Evolutionary conservation across 1,284 basidiomycete species (phyloP).

Genomic region (Leccinum cinnamomeum): DNA sequence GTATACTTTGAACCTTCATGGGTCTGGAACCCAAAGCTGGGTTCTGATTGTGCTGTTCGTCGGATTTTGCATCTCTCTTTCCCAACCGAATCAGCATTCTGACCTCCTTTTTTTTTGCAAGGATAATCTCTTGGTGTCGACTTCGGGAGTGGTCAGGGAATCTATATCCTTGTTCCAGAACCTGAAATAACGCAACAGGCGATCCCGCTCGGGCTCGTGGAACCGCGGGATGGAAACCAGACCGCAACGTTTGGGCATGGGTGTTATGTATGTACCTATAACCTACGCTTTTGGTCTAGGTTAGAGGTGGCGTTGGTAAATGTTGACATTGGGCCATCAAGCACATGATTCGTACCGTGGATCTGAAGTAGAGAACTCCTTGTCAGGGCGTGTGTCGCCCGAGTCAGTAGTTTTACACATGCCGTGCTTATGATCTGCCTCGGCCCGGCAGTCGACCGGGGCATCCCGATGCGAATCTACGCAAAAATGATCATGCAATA

Average conservation of each 20-base stretch:
- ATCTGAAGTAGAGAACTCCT: neutral
- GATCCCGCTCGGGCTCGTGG: neutral
- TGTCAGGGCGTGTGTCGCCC: too few species aligned
- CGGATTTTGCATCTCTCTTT: neutral
- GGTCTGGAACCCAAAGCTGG: conserved; percentile 6
- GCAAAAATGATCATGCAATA: neutral
- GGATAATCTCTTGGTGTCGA: conserved; percentile 14
- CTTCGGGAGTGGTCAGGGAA: conserved; percentile 6
- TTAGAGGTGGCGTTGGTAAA: neutral
- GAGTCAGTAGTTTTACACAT: too few species aligned
- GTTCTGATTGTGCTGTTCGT: conserved; percentile 14
- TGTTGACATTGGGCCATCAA: neutral
- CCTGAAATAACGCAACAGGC: neutral
- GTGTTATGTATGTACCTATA: too few species aligned
- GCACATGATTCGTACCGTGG: neutral
- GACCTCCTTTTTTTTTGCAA: neutral
- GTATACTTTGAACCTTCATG: conserved; percentile 18
- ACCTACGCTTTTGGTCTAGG: too few species aligned
- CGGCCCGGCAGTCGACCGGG: neutral
- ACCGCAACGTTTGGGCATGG: neutral
- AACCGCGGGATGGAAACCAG: neutral
- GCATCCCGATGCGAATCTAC: neutral
- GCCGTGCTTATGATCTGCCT: neutral
- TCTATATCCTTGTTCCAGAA: conserved; percentile 14
- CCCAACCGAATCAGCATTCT: neutral